Evolutionary conservation across 1,284 basidiomycete genomes (phyloP).

Genomic region (Farysia itapuensis): DNA sequence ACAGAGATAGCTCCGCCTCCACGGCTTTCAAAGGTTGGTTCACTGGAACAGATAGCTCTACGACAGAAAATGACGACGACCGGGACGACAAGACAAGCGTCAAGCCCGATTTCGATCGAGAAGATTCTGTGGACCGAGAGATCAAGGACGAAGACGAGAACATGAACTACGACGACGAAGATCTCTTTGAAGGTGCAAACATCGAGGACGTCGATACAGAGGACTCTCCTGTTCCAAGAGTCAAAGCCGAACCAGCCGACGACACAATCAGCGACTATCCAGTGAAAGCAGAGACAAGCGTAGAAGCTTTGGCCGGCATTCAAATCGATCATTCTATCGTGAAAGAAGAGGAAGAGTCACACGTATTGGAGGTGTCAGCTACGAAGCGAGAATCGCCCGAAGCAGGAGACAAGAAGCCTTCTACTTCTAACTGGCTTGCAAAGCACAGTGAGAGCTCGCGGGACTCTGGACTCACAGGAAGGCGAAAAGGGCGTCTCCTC

Average conservation of each 20-base stretch:
- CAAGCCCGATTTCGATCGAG: neutral
- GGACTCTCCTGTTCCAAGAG: slow-evolving; percentile 2
- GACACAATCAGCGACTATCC: slow-evolving; percentile 17
- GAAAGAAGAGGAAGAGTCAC: neutral
- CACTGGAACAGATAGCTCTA: slow-evolving; percentile 6
- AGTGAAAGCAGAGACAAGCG: neutral
- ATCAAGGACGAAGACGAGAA: slow-evolving; percentile 5
- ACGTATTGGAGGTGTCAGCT: neutral
- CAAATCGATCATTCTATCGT: neutral
- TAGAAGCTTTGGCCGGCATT: neutral
- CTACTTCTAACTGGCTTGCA: slow-evolving; percentile 22
- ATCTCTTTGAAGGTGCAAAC: slow-evolving; percentile 11
- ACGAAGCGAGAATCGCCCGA: slow-evolving; percentile 1
- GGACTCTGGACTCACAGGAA: slow-evolving; percentile 7
- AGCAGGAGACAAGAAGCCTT: slow-evolving; percentile 3
- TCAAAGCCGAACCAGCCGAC: slow-evolving; percentile 25
- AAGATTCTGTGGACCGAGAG: neutral
- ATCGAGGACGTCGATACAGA: slow-evolving; percentile 4
- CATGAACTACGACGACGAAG: slow-evolving; percentile 44
- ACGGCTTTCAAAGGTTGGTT: slow-evolving; percentile 47
- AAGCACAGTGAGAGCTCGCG: slow-evolving; percentile 20
- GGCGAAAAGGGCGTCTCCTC: slow-evolving; percentile 62
- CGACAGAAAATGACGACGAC: neutral
- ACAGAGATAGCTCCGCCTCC: slow-evolving; percentile 24
- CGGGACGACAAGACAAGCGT: slow-evolving; percentile 46